These are phyloP conservation scores for Strobilomyces echinocephalus DNA, from an alignment of 768 basidiomycete genomes.

Conservation along the genomic window DNA sequence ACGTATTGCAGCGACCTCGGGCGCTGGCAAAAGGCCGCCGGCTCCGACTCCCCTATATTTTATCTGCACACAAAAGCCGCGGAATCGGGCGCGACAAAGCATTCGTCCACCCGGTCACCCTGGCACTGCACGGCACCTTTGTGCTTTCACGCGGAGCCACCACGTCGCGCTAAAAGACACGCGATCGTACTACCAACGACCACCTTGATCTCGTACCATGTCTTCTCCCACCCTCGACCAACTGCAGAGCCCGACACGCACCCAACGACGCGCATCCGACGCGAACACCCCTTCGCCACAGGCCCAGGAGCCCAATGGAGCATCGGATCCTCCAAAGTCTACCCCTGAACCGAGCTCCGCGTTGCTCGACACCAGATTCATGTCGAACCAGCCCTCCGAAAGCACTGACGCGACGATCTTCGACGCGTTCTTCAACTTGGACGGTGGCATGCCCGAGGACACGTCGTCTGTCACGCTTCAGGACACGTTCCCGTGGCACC, in stretches of 20 bases:
- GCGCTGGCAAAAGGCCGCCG: background rate
- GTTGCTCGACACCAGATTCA: background rate
- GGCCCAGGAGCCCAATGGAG: background rate
- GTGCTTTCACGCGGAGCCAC: conserved; percentile 14
- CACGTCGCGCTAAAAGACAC: background rate
- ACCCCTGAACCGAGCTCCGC: background rate
- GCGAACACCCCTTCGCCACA: background rate
- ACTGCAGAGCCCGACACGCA: background rate
- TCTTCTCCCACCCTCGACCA: background rate
- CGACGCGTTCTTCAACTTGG: background rate
- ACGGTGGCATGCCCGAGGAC: conserved; percentile 3
- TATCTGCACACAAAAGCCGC: background rate
- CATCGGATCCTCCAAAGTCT: background rate
- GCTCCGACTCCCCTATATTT: no score
- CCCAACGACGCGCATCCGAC: background rate
- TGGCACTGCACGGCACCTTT: conserved; percentile 12
- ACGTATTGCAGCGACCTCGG: background rate
- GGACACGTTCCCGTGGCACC: conserved; percentile 6
- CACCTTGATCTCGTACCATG: conserved; percentile 9
- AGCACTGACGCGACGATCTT: conserved; percentile 1
- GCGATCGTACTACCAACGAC: background rate
- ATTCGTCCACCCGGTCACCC: background rate
- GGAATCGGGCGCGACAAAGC: conserved; percentile 12
- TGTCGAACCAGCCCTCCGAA: conserved; percentile 3
- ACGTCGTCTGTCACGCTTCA: conserved; percentile 14